These are phyloP conservation scores for Heliamphora exappendiculata DNA, from an alignment of 148 eudicot species.

Conservation along the genomic window DNA sequence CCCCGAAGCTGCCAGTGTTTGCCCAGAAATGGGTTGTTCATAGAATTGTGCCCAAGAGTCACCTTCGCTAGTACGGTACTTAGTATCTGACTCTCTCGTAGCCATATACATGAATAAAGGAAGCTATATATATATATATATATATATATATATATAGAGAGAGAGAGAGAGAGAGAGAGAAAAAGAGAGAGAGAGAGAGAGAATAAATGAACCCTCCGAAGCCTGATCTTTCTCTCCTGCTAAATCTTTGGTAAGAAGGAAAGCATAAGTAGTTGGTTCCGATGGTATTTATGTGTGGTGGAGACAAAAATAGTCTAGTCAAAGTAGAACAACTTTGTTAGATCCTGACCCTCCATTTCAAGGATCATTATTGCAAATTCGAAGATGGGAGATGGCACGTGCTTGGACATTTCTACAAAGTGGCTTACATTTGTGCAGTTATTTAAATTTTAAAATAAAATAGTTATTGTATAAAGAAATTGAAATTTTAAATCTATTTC, in stretches of 20 bases:
- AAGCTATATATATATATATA: background rate
- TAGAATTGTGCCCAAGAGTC: conserved; percentile 13
- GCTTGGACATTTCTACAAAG: no score
- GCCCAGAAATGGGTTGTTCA: background rate
- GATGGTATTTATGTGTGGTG: background rate
- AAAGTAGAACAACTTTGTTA: conserved; percentile 6
- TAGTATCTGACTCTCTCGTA: background rate
- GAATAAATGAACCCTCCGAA: background rate
- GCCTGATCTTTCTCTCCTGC: background rate
- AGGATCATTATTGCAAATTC: background rate
- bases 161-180: background rate
- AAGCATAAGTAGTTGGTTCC: background rate
- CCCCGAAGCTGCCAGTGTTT: no score
- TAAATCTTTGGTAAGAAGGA: conserved; percentile 8
- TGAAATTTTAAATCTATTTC: background rate
- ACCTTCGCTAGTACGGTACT: background rate
- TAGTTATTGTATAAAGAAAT: background rate
- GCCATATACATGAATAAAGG: background rate
- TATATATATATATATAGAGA: background rate
- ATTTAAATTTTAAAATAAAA: no score
- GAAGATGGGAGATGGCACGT: background rate
- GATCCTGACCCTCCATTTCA: conserved; percentile 4
- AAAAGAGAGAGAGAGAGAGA: background rate
- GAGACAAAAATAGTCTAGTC: background rate
- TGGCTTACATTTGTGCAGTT: no score